Evolutionary conservation across 129 eudicot genomes (phyloP), one percentile per base, ranked within the genome.

Genomic region (Glebionis coronaria): DNA sequence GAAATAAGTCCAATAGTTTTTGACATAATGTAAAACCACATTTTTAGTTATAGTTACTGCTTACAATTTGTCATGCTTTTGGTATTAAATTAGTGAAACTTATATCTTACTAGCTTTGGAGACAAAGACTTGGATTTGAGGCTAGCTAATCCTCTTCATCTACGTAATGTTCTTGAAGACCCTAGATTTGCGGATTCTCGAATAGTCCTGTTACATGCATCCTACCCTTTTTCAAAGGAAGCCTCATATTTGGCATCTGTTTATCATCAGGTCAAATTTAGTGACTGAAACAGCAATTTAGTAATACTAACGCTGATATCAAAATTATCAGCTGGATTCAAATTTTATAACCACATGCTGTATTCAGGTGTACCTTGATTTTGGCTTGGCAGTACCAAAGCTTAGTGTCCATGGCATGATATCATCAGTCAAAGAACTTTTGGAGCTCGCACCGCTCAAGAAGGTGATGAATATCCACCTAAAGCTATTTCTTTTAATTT

Each of bases 71-170:
- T 50, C 1, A 4, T 53, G 45, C 29, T 49, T 52, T 56, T 67
- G 49, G 27, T 62, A 14, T 45, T 61, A 18, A 66, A 35, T 74
- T 44, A 53, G 52, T 52, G 51, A 1, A 54, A n/a, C 72, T 73
- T 2, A 31, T 68, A 46, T 54, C 10, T 69, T 68, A 31, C 45
- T 63, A 94, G 99, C 40, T 89, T 90, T 73, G 99, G 99, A 20
- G 99, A 94, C 82, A 87, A 81, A 69, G 99, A 94, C 90, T 79
- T 90, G 81, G 99, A 94, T 73, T 79, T 94, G 80, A 79, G 95
- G 81, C 77, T 27, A 54, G 74, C 97, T 46, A 94, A 94, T 80
- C 99, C 99, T 65, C 95, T 94, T 67, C 90, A 84, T 81, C 94
- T 94, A 18, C 97, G 97, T 2, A 76, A 68, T 67, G 47, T 94